A percentile compares a stretch with the other conserved stretches of the same genome.
Evolutionary conservation across 345 rosid species (phyloP).

Genomic region (Trapa incisa): DNA sequence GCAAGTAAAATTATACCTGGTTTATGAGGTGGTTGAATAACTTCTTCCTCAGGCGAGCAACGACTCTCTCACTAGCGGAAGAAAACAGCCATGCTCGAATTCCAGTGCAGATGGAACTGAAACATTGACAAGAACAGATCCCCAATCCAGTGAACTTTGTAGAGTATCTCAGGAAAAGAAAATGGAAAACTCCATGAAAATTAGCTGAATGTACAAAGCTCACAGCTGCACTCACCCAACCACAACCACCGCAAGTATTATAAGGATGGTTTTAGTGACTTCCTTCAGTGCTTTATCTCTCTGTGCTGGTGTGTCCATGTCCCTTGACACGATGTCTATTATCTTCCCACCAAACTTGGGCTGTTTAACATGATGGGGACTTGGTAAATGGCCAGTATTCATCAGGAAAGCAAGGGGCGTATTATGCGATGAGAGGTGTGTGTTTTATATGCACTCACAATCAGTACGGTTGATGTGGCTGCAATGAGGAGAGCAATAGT

Average conservation of each 20-base stretch:
- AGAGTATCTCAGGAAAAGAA: neutral
- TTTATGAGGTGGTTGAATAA: constrained; percentile 34
- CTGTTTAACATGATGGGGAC: constrained; percentile 14
- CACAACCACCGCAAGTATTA: constrained; percentile 23
- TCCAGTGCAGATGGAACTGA: constrained; percentile 35
- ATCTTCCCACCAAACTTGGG: constrained; percentile 38
- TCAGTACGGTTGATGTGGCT: constrained; percentile 54
- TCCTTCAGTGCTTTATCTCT: constrained; percentile 22
- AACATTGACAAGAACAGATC: neutral
- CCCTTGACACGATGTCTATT: constrained; percentile 35
- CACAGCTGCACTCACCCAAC: constrained; percentile 19
- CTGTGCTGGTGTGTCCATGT: constrained; percentile 22
- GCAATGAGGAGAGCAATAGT: constrained; percentile 63
- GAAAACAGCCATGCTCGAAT: constrained; percentile 38
- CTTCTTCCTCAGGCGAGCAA: constrained; percentile 35
- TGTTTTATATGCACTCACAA: constrained; percentile 26
- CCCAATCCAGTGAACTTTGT: neutral
- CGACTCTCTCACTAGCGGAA: constrained; percentile 39
- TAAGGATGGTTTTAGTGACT: constrained; percentile 30
- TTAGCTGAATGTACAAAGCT: neutral
- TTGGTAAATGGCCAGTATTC: neutral
- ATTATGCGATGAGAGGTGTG: neutral
- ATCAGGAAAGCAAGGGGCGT: neutral
- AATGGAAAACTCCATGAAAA: neutral
- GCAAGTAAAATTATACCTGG: constrained; percentile 19